phyloP scores from a whole-genome alignment of 192 early-diverging fungal species.

The Coemansia sp. region DNA sequence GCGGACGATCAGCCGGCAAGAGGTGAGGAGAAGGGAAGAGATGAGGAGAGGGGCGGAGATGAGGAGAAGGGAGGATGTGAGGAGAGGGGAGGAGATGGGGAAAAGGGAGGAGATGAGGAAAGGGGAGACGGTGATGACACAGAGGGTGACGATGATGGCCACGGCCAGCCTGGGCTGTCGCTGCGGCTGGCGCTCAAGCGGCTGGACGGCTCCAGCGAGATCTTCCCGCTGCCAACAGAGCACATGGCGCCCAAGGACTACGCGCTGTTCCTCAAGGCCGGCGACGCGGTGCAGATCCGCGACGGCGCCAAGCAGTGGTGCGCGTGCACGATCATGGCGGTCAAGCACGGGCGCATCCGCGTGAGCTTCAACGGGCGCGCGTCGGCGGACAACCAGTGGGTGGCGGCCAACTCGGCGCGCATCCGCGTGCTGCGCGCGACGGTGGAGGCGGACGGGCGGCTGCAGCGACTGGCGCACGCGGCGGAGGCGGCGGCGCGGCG shows the following conservation, averaged over 20 bases:
- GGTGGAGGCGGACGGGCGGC: constrained; percentile 36
- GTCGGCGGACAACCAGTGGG: constrained; percentile 48
- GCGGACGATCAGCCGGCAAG: constrained; percentile 7
- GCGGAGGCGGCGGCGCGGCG: constrained; percentile 23
- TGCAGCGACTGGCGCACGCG: constrained; percentile 35
- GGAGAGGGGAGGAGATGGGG: no score
- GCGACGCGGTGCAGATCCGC: constrained; percentile 49
- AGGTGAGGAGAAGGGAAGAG: neutral
- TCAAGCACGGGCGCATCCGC: constrained; percentile 48
- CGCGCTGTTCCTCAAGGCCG: constrained; percentile 36
- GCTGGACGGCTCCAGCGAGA: constrained; percentile 23
- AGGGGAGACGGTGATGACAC: no score
- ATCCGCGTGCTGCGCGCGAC: constrained; percentile 47
- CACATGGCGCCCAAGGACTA: constrained; percentile 53
- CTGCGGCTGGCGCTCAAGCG: constrained; percentile 36
- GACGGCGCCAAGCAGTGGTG: constrained; percentile 55
- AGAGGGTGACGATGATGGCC: neutral
- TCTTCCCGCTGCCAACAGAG: constrained; percentile 50
- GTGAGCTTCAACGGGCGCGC: constrained; percentile 42
- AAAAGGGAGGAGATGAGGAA: no score
- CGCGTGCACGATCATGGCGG: constrained; percentile 46
- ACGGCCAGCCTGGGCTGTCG: constrained; percentile 9
- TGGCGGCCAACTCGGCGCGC: constrained; percentile 52
- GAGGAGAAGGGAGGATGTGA: no score
- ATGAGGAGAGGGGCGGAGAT: no score